phyloP scores from a whole-genome alignment of 352 stramenopile species.

The Albugo laibachii region DNA sequence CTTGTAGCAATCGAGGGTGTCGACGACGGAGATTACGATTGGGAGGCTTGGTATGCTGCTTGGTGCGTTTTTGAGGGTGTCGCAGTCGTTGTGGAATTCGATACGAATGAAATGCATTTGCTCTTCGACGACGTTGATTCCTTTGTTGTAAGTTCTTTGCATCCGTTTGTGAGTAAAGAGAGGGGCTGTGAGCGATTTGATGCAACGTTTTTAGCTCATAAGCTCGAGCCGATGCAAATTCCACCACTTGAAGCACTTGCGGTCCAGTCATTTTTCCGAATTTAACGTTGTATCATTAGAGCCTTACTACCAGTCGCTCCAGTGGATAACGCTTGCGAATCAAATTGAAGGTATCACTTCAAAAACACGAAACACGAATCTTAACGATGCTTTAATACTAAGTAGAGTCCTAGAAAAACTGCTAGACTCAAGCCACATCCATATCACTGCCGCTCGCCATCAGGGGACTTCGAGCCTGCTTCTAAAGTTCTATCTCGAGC shows the following conservation, averaged over 20 bases:
- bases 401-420: too few species aligned
- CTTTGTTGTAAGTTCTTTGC: constrained; percentile 26
- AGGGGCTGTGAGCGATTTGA: constrained; percentile 18
- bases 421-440: too few species aligned
- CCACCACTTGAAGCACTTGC: constrained; percentile 56
- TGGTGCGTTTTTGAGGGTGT: background rate
- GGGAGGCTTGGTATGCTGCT: constrained; percentile 8
- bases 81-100: constrained; percentile 38
- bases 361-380: background rate
- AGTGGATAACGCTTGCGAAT: background rate
- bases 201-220: constrained; percentile 57
- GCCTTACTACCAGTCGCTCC: background rate
- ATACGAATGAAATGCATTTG: constrained; percentile 65
- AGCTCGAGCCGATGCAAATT: constrained; percentile 45
- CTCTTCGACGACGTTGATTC: constrained; percentile 44
- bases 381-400: background rate
- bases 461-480: too few species aligned
- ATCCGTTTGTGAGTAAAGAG: constrained; percentile 9
- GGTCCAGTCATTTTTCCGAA: constrained; percentile 13
- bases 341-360: background rate
- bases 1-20: constrained; percentile 19
- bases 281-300: background rate
- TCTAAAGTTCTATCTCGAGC: too few species aligned
- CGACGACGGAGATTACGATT: constrained; percentile 45
- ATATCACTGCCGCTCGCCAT: too few species aligned